Conservation (phyloP, 2,329 filamentous ascomycete genomes). For the Botrytis deweyae region DNA sequence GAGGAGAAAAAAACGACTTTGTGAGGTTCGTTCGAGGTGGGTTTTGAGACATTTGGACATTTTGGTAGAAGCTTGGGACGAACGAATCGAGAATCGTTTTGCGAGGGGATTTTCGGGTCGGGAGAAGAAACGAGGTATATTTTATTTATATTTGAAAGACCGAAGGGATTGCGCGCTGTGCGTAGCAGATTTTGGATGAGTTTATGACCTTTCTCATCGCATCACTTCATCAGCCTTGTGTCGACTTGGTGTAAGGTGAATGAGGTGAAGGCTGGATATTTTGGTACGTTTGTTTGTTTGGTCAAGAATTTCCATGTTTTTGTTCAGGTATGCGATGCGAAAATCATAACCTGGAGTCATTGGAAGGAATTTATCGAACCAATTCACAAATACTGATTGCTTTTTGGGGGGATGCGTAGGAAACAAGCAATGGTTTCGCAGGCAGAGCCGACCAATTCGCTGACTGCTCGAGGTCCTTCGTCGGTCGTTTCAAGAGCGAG, state of each 20-base stretch:
- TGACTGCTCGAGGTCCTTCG: conserved; percentile 59
- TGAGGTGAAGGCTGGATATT: conserved; percentile 10
- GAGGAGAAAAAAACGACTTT: background rate
- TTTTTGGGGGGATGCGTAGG: background rate
- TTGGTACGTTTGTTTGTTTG: conserved; percentile 15
- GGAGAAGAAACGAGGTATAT: background rate
- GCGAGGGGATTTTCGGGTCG: background rate
- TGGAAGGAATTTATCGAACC: background rate
- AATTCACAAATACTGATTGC: conserved; percentile 1
- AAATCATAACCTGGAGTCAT: background rate
- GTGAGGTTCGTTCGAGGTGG: background rate
- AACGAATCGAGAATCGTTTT: background rate
- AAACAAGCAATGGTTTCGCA: conserved; percentile 58
- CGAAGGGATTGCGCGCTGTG: conserved; percentile 15
- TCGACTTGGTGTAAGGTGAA: conserved; percentile 14
- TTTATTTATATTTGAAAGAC: background rate
- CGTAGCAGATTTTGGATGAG: conserved; percentile 10
- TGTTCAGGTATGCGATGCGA: conserved; percentile 6
- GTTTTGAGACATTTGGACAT: conserved; percentile 19
- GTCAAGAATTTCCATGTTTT: conserved; percentile 1
- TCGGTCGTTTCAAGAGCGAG: conserved; percentile 55
- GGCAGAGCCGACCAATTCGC: conserved; percentile 45
- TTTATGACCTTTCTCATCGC: conserved; percentile 14
- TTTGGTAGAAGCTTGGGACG: conserved; percentile 15
- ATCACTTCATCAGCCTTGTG: conserved; percentile 15